Conservation (phyloP, 331 rosid genomes). For the Telfairia occidentalis region DNA sequence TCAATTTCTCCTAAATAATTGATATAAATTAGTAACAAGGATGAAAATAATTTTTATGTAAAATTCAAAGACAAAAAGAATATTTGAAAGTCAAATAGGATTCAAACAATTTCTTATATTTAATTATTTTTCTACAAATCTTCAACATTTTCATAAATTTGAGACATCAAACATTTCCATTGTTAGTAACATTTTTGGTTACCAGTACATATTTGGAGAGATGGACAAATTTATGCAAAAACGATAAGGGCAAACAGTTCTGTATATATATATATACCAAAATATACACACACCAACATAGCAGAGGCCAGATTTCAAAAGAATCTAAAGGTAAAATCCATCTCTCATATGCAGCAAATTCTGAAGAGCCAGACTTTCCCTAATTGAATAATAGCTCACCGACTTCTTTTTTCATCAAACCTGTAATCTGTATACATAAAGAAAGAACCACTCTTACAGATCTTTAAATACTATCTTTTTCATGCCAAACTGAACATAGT, state of each 20-base stretch:
- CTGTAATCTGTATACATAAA: constrained; percentile 38
- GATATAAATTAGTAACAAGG: too few relatives aligned
- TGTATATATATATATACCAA: not conserved
- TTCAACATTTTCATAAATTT: too few relatives aligned
- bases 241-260: not conserved
- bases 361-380: not conserved
- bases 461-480: not conserved
- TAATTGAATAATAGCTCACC: constrained; percentile 49
- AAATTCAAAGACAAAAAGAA: too few relatives aligned
- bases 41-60: too few relatives aligned
- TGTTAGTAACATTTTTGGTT: too few relatives aligned
- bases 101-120: too few relatives aligned
- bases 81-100: too few relatives aligned
- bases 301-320: not conserved
- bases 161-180: too few relatives aligned
- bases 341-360: not conserved
- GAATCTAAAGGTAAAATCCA: not conserved
- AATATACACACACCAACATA: not conserved
- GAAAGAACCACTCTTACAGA: not conserved
- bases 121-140: too few relatives aligned
- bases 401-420: constrained; percentile 48
- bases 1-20: too few relatives aligned
- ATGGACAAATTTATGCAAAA: not conserved
- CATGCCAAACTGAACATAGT: too few relatives aligned
- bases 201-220: not conserved